phyloP scores from a whole-genome alignment of 768 basidiomycete genomes.

The Tulasnella sp. region DNA sequence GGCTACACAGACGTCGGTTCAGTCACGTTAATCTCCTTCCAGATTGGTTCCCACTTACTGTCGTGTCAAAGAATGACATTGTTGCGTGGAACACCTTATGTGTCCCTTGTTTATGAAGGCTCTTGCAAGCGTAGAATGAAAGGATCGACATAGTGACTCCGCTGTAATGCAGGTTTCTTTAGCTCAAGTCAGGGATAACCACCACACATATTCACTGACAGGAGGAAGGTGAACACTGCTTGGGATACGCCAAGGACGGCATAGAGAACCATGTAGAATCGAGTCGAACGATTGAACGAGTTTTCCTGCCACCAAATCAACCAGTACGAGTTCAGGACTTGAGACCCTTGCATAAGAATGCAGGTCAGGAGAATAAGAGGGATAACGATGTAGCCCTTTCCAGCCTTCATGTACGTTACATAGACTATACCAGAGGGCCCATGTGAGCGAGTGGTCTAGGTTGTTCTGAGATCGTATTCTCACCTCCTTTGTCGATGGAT shows the following conservation, averaged over 20 bases:
- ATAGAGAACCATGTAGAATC: conserved; percentile 59
- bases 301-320: conserved; percentile 65
- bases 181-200: neutral
- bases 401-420: conserved; percentile 50
- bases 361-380: conserved; percentile 47
- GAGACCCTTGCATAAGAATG: conserved; percentile 48
- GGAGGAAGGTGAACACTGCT: conserved; percentile 47
- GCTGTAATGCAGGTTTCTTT: neutral
- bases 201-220: conserved; percentile 38
- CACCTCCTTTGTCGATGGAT: conserved; percentile 46
- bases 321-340: conserved; percentile 50
- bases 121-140: conserved; percentile 49
- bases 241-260: conserved; percentile 54
- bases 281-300: conserved; percentile 42
- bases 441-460: neutral
- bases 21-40: neutral
- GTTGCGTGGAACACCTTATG: conserved; percentile 54
- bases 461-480: conserved; percentile 13
- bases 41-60: neutral
- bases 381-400: conserved; percentile 42
- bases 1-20: neutral
- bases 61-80: conserved; percentile 15
- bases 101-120: conserved; percentile 52
- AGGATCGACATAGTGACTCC: conserved; percentile 27
- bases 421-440: conserved; percentile 42